phyloP scores from a whole-genome alignment of 768 basidiomycete species.

The Mycena kentingensis region DNA sequence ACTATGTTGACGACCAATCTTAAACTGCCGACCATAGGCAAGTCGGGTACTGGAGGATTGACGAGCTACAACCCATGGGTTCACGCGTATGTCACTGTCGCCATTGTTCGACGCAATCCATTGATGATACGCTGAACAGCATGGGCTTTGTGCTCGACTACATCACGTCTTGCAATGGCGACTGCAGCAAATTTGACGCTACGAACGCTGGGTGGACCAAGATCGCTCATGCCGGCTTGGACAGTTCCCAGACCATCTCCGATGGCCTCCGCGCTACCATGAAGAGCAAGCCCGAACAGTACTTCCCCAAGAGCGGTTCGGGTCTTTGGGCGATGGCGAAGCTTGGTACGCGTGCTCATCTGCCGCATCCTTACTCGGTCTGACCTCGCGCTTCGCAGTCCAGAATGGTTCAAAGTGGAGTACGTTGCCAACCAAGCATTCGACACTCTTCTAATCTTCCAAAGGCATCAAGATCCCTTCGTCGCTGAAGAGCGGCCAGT shows the following conservation, averaged over 20 bases:
- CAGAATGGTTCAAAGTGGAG: slow-evolving; percentile 26
- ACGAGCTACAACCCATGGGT: slow-evolving; percentile 27
- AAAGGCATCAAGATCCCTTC: slow-evolving; percentile 23
- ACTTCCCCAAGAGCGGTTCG: slow-evolving; percentile 22
- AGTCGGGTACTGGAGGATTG: slow-evolving; percentile 23
- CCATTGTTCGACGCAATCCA: background rate
- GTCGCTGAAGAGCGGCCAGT: slow-evolving; percentile 25
- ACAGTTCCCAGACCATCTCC: slow-evolving; percentile 25
- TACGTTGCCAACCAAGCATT: background rate
- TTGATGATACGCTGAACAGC: slow-evolving; percentile 4
- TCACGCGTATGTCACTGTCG: slow-evolving; percentile 22
- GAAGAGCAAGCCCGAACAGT: slow-evolving; percentile 25
- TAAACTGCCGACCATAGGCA: no score
- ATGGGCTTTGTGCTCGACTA: slow-evolving; percentile 29
- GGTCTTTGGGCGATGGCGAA: slow-evolving; percentile 31
- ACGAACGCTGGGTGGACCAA: slow-evolving; percentile 28
- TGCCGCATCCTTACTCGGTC: background rate
- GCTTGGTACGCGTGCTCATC: slow-evolving; percentile 9
- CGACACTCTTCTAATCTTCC: background rate
- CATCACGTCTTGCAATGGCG: slow-evolving; percentile 27
- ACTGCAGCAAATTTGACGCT: slow-evolving; percentile 27
- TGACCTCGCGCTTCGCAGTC: slow-evolving; percentile 6
- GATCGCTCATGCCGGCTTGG: slow-evolving; percentile 24
- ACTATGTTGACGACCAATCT: no score
- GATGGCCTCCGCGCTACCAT: slow-evolving; percentile 22